Conservation (phyloP, 371 early-diverging fungal species). For the Basidiobolus heterosporus region DNA sequence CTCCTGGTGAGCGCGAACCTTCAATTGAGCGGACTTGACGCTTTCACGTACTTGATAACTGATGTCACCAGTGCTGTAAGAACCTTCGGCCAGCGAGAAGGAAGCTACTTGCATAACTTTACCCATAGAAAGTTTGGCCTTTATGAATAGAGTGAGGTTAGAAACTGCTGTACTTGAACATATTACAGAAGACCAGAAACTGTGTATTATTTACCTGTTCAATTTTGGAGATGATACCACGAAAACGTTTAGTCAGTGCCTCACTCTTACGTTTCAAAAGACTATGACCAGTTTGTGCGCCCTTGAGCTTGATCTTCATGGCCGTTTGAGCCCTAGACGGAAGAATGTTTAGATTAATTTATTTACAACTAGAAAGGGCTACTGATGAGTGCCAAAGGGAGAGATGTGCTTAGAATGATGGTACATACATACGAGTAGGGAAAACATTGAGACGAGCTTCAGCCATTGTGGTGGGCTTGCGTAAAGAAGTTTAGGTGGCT, state of each 20-base stretch:
- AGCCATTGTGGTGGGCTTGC: slow-evolving; percentile 10
- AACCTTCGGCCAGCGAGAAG: slow-evolving; percentile 94
- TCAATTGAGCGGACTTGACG: slow-evolving; percentile 76
- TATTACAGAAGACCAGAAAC: neutral
- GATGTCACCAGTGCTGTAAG: slow-evolving; percentile 94
- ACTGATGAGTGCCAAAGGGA: slow-evolving; percentile 1
- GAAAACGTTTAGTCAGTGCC: slow-evolving; percentile 90
- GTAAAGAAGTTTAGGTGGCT: too few species aligned
- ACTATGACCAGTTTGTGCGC: slow-evolving; percentile 96
- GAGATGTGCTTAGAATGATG: neutral
- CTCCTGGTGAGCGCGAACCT: slow-evolving; percentile 81
- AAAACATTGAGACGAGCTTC: slow-evolving; percentile 45
- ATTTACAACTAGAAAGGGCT: slow-evolving; percentile 5
- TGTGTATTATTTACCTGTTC: slow-evolving; percentile 41
- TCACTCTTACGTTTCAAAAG: slow-evolving; percentile 95
- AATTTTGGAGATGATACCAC: slow-evolving; percentile 87
- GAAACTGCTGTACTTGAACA: neutral
- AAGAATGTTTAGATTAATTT: neutral
- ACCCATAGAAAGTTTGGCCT: slow-evolving; percentile 86
- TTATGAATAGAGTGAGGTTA: slow-evolving; percentile 4
- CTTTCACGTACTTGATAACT: slow-evolving; percentile 90
- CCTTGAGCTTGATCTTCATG: slow-evolving; percentile 91
- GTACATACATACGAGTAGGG: slow-evolving; percentile 73
- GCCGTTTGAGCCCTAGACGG: slow-evolving; percentile 67
- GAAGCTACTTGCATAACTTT: slow-evolving; percentile 94